Evolutionary conservation across 2,329 filamentous ascomycete genomes (phyloP), one percentile per base, ranked within the genome.

Genomic region (Penicillium thymicola): DNA sequence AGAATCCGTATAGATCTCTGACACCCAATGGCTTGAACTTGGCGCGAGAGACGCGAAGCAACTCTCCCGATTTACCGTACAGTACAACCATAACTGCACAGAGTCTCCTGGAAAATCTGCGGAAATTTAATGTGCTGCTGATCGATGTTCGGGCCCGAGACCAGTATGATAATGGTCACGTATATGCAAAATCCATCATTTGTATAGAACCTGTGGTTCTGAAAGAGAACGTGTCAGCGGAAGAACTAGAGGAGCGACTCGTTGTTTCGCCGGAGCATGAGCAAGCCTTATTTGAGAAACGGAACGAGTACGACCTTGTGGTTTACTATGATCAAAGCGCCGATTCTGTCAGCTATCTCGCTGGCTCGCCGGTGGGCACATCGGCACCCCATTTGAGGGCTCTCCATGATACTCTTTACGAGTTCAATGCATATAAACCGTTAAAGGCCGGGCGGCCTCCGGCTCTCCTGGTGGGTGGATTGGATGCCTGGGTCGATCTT

Each of bases 401-500:
- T 16, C 78, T 99, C 13, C 86, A 89, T 67, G 87, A 91, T 60
- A 92, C 93, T 0, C 78, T 99, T 4, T 86, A 87, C 51, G 87
- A 94, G 55, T 95, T 92, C 73, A 96, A 92, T 63, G 89, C 88
- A 56, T 86, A 87, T 16, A 90, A 89, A 63, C 87, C 88, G 10
- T 76, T 96, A 32, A 88, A 76, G 45, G 76, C 76, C 55, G 77
- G 85, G 56, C 81, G 85, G 27, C 81, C 83, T 3, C 92, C 93
- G 0, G 89, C 91, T 54, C 79, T 99, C 32, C 78, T 99, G 1
- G 79, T 83, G 51, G 94, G 94, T 18, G 94, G 94, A 0, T 73
- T 99, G 11, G 85, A 92, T 64, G 89, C 91, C 5, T 99, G 94
- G 94, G 77, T 86, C 18, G 88, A 94, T 66, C 75, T 94, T n/a